Percentiles rank a stretch among this genome's conserved stretches.
Conservation (phyloP, 2,329 filamentous ascomycete species). For the Leptosphaerulina australis region DNA sequence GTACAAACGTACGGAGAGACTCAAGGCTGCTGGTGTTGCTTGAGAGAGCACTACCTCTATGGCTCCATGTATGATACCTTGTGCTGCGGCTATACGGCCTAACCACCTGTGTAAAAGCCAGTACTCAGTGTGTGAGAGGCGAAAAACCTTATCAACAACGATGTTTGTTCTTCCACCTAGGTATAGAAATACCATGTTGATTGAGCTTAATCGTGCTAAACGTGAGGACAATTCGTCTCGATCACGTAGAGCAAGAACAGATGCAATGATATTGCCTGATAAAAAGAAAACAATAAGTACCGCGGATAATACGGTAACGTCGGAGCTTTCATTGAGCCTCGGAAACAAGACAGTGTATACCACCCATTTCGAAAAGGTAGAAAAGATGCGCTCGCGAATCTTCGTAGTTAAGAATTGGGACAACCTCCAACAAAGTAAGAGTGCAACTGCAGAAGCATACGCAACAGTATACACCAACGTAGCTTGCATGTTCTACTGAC, state of each 20-base stretch:
- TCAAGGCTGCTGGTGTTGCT: not conserved
- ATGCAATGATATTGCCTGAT: not conserved
- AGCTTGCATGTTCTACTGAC: not conserved
- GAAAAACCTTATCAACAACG: not conserved
- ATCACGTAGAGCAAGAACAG: not conserved
- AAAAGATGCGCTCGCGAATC: not conserved
- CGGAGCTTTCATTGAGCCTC: not conserved
- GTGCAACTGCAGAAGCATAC: not conserved
- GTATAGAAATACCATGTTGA: not conserved
- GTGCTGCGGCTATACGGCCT: conserved; percentile 5
- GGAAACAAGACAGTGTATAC: not conserved
- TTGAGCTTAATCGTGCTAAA: not conserved
- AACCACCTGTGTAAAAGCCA: conserved; percentile 13
- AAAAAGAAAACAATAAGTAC: not conserved
- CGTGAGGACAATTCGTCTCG: not conserved
- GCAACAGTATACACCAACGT: not conserved
- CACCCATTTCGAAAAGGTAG: not conserved
- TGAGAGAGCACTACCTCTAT: not conserved
- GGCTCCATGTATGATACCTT: conserved; percentile 9
- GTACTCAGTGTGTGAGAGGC: not conserved
- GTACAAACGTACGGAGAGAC: not conserved
- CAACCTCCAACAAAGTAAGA: not conserved
- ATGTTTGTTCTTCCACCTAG: not conserved
- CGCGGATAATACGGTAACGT: not conserved
- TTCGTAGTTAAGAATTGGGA: not conserved